Base-by-base conservation (phyloP, 306 rosid genomes). In the Abrus pulchellus region DNA sequence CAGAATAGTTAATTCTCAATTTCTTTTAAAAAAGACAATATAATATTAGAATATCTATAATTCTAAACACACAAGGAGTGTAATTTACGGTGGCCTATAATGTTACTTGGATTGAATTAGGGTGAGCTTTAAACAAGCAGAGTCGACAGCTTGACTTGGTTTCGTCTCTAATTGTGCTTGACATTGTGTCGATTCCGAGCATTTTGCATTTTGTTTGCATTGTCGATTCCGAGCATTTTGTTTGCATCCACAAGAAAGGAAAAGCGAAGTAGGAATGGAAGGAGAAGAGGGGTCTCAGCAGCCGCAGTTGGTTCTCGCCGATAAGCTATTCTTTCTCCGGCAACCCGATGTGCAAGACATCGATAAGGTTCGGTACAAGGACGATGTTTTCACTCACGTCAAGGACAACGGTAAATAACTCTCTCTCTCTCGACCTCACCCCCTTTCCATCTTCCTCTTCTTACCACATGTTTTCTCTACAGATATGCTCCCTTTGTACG, bases 401-500 rank as follows among this genome's bases (percentile, higher is more conserved):
- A 89, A 95, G 77, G 89, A 90, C 5, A 92, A 95, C 49, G 97
- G 99, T 95, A 81, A 14, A 10, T 3, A 10, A 10, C 60, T 59
- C 32, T 1, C 28, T 7, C 0, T 57, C 53, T 33, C n/a, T 14
- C 55, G 20, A 9, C 4, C 12, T 49, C 5, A 20, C 3, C 44
- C 32, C 33, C 44, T 20, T 20, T 20, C 20, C 20, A 20, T 20
- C 20, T 20, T 20, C 20, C 20, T 20, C 20, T 20, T 20, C 20
- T 20, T 20, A 20, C 20, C 20, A 20, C 20, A 20, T 77, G 13
- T 14, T 10, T 63, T n/a, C 29, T 68, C 7, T 72, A 61, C 63
- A 93, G 99, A 92, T 81, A 96, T 96, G 99, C 85, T 88, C 50
- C 90, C 94, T 38, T 81, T 96, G 43, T 93, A 89, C 79, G 93